These are phyloP conservation scores for Candida alai DNA, from an alignment of 805 yeast genomes.

Conservation along the genomic window DNA sequence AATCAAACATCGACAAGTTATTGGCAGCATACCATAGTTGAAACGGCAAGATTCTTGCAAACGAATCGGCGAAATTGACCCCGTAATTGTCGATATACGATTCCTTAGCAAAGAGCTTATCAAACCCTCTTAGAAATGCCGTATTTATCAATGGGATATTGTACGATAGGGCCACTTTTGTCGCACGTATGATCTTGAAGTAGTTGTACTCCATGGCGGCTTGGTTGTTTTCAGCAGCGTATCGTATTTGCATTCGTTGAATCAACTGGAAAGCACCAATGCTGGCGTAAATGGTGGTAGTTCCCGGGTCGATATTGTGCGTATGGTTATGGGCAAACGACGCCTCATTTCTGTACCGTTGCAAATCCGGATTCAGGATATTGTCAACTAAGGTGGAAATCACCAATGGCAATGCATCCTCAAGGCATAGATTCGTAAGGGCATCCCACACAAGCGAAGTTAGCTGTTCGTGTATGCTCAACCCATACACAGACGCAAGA, in stretches of 20 bases:
- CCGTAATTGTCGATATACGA: constrained; percentile 14
- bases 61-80: constrained; percentile 13
- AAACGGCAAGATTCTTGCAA: constrained; percentile 32
- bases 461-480: constrained; percentile 27
- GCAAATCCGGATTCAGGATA: constrained; percentile 21
- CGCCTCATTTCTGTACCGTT: constrained; percentile 6
- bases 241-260: constrained; percentile 25
- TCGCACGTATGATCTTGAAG: constrained; percentile 28
- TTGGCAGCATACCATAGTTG: constrained; percentile 37
- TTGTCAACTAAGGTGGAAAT: constrained; percentile 17
- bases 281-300: constrained; percentile 22
- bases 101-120: constrained; percentile 33
- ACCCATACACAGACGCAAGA: constrained; percentile 41
- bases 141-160: constrained; percentile 37
- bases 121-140: constrained; percentile 37
- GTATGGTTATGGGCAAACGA: background rate
- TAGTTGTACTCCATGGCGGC: constrained; percentile 15
- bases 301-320: too few species aligned
- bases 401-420: constrained; percentile 30
- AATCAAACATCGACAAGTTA: constrained; percentile 36
- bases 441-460: constrained; percentile 34
- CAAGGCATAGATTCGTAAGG: constrained; percentile 32
- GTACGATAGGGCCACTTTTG: constrained; percentile 26
- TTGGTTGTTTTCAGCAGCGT: constrained; percentile 17
- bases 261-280: constrained; percentile 39